These are phyloP conservation scores for Aspergillus neoniger DNA, from an alignment of 2,329 filamentous ascomycete species.

Conservation along the genomic window DNA sequence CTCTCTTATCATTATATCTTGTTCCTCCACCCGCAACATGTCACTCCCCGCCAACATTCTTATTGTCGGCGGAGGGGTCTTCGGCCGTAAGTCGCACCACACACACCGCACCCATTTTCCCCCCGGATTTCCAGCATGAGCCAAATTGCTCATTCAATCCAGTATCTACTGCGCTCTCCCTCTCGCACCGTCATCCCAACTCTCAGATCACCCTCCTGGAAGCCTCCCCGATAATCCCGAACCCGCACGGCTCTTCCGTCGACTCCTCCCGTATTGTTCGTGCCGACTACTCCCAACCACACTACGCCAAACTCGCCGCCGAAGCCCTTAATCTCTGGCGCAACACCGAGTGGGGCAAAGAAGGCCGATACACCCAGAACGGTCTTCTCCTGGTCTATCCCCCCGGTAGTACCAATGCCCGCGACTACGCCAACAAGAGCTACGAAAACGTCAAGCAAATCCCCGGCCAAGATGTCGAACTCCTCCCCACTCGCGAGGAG, in stretches of 20 bases:
- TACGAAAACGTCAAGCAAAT: constrained; percentile 43
- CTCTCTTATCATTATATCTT: no score
- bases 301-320: constrained; percentile 73
- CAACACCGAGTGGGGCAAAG: constrained; percentile 48
- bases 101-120: not conserved
- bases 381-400: constrained; percentile 47
- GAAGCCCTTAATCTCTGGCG: constrained; percentile 70
- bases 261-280: constrained; percentile 65
- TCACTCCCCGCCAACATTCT: constrained; percentile 40
- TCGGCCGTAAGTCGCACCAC: constrained; percentile 40
- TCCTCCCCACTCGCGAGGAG: constrained; percentile 36
- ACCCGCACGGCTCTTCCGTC: constrained; percentile 60
- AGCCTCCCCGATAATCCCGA: constrained; percentile 56
- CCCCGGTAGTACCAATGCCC: constrained; percentile 28
- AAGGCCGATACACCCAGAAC: constrained; percentile 48
- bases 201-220: constrained; percentile 61
- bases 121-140: not conserved
- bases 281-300: constrained; percentile 77
- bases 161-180: constrained; percentile 68
- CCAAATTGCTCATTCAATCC: not conserved
- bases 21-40: constrained; percentile 19
- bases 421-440: constrained; percentile 42
- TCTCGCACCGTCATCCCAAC: constrained; percentile 60
- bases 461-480: constrained; percentile 37
- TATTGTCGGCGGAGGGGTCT: constrained; percentile 47